Percentiles rank a stretch among this genome's conserved stretches.
These are phyloP conservation scores for Nemophila menziesii DNA, from an alignment of 257 asterid species.

Conservation along the genomic window DNA sequence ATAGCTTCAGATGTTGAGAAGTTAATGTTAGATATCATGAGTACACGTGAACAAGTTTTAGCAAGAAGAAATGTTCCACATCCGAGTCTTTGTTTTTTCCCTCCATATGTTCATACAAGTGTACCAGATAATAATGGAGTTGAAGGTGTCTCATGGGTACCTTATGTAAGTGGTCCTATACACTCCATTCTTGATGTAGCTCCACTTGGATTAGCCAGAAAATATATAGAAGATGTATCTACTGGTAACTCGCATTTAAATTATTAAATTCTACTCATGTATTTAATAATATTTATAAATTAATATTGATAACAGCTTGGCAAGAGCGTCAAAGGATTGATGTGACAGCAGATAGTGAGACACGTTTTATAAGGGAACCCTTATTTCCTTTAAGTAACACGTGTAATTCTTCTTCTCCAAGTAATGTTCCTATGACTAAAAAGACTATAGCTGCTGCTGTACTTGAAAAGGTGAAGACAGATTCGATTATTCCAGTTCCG, in stretches of 20 bases:
- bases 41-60: slow-evolving; percentile 43
- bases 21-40: slow-evolving; percentile 48
- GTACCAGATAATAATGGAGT: slow-evolving; percentile 26
- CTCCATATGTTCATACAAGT: slow-evolving; percentile 60
- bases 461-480: slow-evolving; percentile 69
- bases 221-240: slow-evolving; percentile 66
- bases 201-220: slow-evolving; percentile 65
- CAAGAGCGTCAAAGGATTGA: slow-evolving; percentile 37
- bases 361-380: slow-evolving; percentile 45
- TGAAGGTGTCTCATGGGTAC: slow-evolving; percentile 45
- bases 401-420: slow-evolving; percentile 24
- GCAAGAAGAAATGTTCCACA: slow-evolving; percentile 52
- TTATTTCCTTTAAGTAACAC: slow-evolving; percentile 49
- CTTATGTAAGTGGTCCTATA: slow-evolving; percentile 55
- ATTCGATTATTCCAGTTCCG: slow-evolving; percentile 71
- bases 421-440: slow-evolving; percentile 33
- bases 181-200: slow-evolving; percentile 78
- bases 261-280: not conserved
- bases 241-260: slow-evolving; percentile 32
- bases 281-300: too few species aligned
- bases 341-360: slow-evolving; percentile 39
- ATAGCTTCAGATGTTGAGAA: slow-evolving; percentile 55
- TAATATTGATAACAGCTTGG: slow-evolving; percentile 39
- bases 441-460: slow-evolving; percentile 80
- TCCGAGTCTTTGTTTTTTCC: slow-evolving; percentile 66